Conservation (phyloP, 352 stramenopile species). For the Thraustochytrium sp. region DNA sequence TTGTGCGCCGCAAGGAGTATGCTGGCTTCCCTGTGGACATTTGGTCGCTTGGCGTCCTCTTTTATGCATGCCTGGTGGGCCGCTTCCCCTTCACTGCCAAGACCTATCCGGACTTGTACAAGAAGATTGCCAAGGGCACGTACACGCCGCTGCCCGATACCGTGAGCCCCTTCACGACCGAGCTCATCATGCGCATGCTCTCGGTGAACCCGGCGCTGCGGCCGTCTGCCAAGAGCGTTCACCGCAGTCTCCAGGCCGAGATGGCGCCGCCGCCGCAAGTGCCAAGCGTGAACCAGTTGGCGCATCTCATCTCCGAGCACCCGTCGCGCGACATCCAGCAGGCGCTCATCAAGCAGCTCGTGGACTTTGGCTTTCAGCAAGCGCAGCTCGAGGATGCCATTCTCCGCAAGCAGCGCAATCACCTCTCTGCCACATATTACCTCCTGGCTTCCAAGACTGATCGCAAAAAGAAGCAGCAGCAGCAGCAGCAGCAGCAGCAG, state of each 20-base stretch:
- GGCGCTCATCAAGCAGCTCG: conserved; percentile 38
- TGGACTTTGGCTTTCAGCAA: conserved; percentile 42
- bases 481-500: not conserved
- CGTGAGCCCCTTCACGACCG: conserved; percentile 21
- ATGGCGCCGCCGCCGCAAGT: not conserved
- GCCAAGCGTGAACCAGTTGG: not conserved
- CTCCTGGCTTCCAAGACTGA: conserved; percentile 31
- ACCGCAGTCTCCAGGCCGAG: not conserved
- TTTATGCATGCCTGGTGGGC: conserved; percentile 75
- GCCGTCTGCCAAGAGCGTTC: not conserved
- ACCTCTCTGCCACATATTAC: conserved; percentile 46
- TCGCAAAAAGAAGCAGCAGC: conserved; percentile 1
- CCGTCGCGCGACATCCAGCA: conserved; percentile 33
- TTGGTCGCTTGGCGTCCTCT: conserved; percentile 78
- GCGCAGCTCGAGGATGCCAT: conserved; percentile 28
- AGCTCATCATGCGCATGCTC: conserved; percentile 45
- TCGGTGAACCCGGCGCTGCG: conserved; percentile 42
- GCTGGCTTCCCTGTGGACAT: conserved; percentile 74
- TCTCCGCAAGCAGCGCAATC: conserved; percentile 15
- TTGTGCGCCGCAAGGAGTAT: conserved; percentile 77
- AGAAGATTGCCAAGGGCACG: conserved; percentile 45
- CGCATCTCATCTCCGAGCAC: conserved; percentile 48
- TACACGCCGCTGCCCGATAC: conserved; percentile 48
- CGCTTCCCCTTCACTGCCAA: conserved; percentile 56
- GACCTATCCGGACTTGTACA: conserved; percentile 52